phyloP scores from a whole-genome alignment of 352 stramenopile species.

The Pythium aquatile region DNA sequence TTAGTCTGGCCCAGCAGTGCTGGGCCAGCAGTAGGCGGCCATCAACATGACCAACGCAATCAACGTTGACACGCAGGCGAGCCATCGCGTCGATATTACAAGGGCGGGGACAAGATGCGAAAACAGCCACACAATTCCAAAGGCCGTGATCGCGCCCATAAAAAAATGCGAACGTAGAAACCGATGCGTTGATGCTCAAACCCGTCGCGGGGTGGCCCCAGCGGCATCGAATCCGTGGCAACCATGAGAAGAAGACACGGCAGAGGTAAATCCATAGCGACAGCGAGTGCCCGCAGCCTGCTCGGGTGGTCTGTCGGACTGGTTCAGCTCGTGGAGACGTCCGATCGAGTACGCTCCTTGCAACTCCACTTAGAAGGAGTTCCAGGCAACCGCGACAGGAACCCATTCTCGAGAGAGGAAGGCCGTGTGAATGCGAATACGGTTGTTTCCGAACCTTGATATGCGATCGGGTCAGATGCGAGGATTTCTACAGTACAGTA shows the following conservation, averaged over 20 bases:
- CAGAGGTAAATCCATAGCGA: neutral
- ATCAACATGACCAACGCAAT: neutral
- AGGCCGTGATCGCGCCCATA: neutral
- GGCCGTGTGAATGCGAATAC: too few relatives aligned
- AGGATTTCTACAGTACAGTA: too few relatives aligned
- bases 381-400: neutral
- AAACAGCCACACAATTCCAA: neutral
- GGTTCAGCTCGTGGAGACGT: too few relatives aligned
- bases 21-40: neutral
- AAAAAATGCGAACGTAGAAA: neutral
- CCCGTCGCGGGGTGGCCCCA: neutral
- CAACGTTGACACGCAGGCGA: neutral
- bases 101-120: neutral
- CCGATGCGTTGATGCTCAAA: neutral
- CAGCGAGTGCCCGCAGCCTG: neutral
- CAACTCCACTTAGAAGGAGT: too few relatives aligned
- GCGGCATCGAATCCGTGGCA: neutral
- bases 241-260: neutral
- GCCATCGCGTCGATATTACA: neutral
- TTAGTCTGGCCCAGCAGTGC: too few relatives aligned
- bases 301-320: neutral
- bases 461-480: too few relatives aligned
- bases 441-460: too few relatives aligned
- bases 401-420: neutral
- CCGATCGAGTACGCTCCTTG: too few relatives aligned